A percentile compares a stretch with the other conserved stretches of the same genome.
Evolutionary conservation across 768 basidiomycete species (phyloP).

Genomic region (Collybiopsis luxurians): DNA sequence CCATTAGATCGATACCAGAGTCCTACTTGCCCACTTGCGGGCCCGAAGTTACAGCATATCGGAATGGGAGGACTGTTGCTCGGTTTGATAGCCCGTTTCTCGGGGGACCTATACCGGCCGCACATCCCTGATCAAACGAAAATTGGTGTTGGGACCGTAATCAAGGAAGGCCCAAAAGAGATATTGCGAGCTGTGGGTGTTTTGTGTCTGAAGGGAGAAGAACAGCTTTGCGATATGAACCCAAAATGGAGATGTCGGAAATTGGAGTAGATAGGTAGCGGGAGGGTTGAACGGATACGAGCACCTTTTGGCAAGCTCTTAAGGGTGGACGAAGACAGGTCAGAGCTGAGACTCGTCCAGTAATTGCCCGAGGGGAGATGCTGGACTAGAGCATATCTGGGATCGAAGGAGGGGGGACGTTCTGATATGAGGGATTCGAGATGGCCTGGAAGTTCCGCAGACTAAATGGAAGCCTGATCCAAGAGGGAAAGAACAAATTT

Average conservation of each 20-base stretch:
- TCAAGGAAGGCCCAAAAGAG: conserved; percentile 70
- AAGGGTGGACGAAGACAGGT: conserved; percentile 31
- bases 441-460: conserved; percentile 44
- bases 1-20: no score
- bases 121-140: conserved; percentile 73
- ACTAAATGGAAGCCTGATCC: conserved; percentile 60
- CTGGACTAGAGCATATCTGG: conserved; percentile 76
- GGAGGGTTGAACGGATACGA: conserved; percentile 70
- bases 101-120: no score
- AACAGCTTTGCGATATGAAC: conserved; percentile 49
- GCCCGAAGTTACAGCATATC: no score
- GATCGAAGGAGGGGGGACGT: conserved; percentile 22
- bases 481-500: conserved; percentile 69
- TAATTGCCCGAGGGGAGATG: conserved; percentile 74
- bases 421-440: conserved; percentile 38
- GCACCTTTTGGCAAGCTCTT: conserved; percentile 55
- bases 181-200: conserved; percentile 52
- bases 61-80: no score
- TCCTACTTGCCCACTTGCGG: no score
- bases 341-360: conserved; percentile 67
- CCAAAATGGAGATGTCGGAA: conserved; percentile 45
- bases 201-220: conserved; percentile 36
- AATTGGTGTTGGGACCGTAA: conserved; percentile 72
- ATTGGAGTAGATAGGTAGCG: conserved; percentile 40
- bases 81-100: no score